Base-by-base conservation (phyloP, 179 eudicot genomes). In the Heliamphora ciliata region DNA sequence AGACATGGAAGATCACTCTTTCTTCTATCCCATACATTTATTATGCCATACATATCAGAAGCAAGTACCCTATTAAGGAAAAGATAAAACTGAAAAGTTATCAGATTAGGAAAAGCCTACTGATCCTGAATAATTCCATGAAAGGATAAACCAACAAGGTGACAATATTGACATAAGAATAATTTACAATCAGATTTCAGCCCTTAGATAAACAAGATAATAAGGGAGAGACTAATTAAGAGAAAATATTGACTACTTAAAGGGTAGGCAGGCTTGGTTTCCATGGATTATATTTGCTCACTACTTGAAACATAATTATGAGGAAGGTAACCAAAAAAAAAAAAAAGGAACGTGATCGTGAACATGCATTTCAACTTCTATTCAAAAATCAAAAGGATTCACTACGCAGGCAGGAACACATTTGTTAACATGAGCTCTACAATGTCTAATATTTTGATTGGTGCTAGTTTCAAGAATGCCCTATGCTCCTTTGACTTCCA, bases 21-120 rank as follows among this genome's bases (percentile, higher is more conserved):
- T 89, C 97, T 91, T 88, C 98, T 92, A 82, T 96, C 99, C 99
- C 99, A 96, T 60, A 92, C 76, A 81, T 89, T 90, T 84, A 96
- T 84, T 44, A 86, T 82, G 54, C 99, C 99, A 84, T 70, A 64
- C 6, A 88, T 87, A 81, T 96, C 99, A 77, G 94, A 91, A 78
- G 99, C 99, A 85, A 89, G 82, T 85, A 92, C 84, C 89, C 99
- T 96, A 85, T 82, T 55, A 55, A 87, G 52, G 83, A 78, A 81
- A 79, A 31, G 58, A 76, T 14, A 55, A 74, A 51, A 51, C 66
- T 6, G 51, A 76, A 71, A 56, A 2, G 24, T 15, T 21, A 55
- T 10, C 70, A 47, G 48, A 74, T 17, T 66, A 56, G 78, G 65
- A 73, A 40, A 73, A 51, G 1, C 76, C 56, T 73, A 11, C 10